Base-by-base conservation (phyloP, 371 early-diverging fungal species). In the Paramicrosporidium saccamoebae region DNA sequence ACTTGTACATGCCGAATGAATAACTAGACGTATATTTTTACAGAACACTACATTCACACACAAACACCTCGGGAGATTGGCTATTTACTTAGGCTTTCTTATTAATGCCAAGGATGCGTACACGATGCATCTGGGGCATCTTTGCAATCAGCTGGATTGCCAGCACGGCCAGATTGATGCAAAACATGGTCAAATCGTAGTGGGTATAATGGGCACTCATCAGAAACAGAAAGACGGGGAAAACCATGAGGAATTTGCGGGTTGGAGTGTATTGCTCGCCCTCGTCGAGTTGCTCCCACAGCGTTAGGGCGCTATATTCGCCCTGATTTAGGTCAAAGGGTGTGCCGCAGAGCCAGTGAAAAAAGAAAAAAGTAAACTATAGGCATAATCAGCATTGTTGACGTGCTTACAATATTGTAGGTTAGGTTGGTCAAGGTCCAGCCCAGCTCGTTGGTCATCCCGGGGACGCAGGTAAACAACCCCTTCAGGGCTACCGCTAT, bases 241-340 rank as follows among this genome's bases (percentile, higher is more conserved):
- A 57, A 5, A 68, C 66, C 6, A 79, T 82, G 17, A 84, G 48
- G 38, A 69, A 90, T 44, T 90, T 90, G 31, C 79, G 69, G 14
- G 88, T 65, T 3, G 86, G 78, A n/a, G 92, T 86, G 39, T 82
- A 86, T 35, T 84, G 82, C 13, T 56, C 66, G 19, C 86, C 88
- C 26, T 71, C 62, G 42, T 90, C 92, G 36, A 90, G 79, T 48
- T 90, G 92, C 43, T 90, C 92, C 92, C 92, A 90, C 24, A 90
- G 51, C 9, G 86, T 86, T 26, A 84, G 46, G 18, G 69, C 73
- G 35, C 69, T 75, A 37, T 63, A 77, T n/a, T 72, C 86, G 22
- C 81, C 79, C 43, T 84, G 82, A 30, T 81, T 67, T 22, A 74
- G 61, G 26, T 68, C 69, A 35, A 79, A 84, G 6, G 92, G 92